Evolutionary conservation across 768 basidiomycete genomes (phyloP).

Genomic region (Boletus insuetus): DNA sequence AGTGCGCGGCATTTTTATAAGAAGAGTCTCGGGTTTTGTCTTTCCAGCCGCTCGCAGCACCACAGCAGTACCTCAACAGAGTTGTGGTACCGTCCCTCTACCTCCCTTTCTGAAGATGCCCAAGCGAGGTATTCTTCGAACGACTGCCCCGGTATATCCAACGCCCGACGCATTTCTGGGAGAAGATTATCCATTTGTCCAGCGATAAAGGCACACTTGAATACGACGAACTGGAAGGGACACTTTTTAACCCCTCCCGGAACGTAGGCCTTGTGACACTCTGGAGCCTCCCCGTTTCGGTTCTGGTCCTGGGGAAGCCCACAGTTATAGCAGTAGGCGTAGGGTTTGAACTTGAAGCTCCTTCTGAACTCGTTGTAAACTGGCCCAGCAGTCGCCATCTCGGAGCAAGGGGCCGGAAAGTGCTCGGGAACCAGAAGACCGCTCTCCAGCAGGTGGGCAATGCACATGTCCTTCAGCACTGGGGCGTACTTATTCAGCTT

Average conservation of each 20-base stretch:
- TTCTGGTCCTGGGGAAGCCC: neutral
- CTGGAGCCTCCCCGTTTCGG: neutral
- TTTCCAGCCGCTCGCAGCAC: neutral
- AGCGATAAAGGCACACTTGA: neutral
- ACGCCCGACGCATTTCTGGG: neutral
- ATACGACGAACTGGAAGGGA: neutral
- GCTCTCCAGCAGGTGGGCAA: too few relatives aligned
- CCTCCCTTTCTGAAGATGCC: neutral
- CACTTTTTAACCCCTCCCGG: neutral
- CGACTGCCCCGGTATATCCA: neutral
- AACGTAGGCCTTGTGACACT: neutral
- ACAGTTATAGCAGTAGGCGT: neutral
- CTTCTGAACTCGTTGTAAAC: neutral
- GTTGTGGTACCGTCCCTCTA: neutral
- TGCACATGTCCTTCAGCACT: too few relatives aligned
- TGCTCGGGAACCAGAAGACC: neutral
- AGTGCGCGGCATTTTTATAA: neutral
- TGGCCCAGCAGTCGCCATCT: neutral
- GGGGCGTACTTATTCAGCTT: too few relatives aligned
- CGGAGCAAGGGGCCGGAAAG: neutral
- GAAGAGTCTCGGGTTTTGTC: neutral
- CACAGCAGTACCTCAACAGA: neutral
- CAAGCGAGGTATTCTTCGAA: neutral
- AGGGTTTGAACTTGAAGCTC: neutral
- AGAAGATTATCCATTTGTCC: neutral